Conservation (phyloP, 1,284 basidiomycete genomes). For the Cutaneotrichosporon sp. region DNA sequence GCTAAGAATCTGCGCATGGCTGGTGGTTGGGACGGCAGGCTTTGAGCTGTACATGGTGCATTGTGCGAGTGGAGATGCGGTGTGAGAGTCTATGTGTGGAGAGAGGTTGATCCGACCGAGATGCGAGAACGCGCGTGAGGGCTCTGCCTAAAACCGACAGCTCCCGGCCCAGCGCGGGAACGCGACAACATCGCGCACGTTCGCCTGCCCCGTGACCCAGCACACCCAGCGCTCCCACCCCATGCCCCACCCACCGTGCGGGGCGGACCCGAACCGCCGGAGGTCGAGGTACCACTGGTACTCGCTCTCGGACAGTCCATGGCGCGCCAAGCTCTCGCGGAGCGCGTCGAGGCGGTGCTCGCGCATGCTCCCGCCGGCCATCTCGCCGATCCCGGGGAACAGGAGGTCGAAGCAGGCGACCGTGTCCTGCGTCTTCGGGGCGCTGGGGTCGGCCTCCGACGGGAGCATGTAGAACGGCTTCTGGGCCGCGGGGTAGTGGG, state of each 20-base stretch:
- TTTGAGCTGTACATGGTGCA: neutral
- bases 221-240: slow-evolving; percentile 85
- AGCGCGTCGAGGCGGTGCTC: slow-evolving; percentile 75
- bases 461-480: slow-evolving; percentile 98
- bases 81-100: neutral
- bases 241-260: slow-evolving; percentile 90
- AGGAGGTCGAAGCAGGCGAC: slow-evolving; percentile 94
- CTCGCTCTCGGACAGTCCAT: slow-evolving; percentile 60
- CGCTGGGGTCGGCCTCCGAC: slow-evolving; percentile 14
- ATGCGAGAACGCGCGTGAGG: no score
- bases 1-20: slow-evolving; percentile 6
- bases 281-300: slow-evolving; percentile 87
- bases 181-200: slow-evolving; percentile 83
- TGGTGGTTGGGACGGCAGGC: no score
- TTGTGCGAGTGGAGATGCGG: neutral
- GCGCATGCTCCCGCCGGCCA: slow-evolving; percentile 86
- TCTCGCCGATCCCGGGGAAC: slow-evolving; percentile 83
- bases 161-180: slow-evolving; percentile 85
- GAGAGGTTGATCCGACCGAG: neutral
- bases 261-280: slow-evolving; percentile 72
- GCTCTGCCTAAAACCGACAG: slow-evolving; percentile 53
- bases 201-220: slow-evolving; percentile 79
- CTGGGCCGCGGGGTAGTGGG: slow-evolving; percentile 74
- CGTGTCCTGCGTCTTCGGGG: slow-evolving; percentile 53
- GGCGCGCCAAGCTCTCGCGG: slow-evolving; percentile 58